phyloP scores from a whole-genome alignment of 345 rosid genomes.

The Citrus sp. region DNA sequence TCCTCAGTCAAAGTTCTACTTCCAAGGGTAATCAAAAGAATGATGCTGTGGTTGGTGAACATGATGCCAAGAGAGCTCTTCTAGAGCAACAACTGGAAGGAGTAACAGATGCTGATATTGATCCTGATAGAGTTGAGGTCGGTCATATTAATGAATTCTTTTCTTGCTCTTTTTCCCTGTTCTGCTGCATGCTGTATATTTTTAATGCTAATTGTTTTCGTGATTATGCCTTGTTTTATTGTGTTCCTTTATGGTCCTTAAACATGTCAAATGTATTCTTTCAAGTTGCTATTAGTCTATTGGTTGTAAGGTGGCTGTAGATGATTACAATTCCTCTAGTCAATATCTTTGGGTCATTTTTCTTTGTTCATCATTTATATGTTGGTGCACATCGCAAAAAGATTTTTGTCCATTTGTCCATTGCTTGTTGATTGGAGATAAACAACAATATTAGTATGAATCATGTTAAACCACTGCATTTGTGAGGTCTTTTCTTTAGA shows the following conservation, averaged over 20 bases:
- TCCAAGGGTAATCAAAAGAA: slow-evolving; percentile 34
- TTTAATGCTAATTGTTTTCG: not conserved
- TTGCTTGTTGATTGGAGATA: not conserved
- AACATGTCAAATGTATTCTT: not conserved
- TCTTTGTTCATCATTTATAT: not conserved
- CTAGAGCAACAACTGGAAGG: slow-evolving; percentile 69
- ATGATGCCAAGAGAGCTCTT: slow-evolving; percentile 55
- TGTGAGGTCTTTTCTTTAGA: not conserved
- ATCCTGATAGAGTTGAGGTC: slow-evolving; percentile 87
- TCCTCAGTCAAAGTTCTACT: slow-evolving; percentile 43
- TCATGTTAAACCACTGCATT: not conserved
- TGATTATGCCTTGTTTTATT: not conserved
- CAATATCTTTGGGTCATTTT: not conserved
- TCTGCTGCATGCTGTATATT: not conserved
- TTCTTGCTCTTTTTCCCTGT: not conserved
- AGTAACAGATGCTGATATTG: slow-evolving; percentile 50
- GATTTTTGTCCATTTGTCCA: not conserved
- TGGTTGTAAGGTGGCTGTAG: not conserved
- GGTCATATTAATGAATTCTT: slow-evolving; percentile 1
- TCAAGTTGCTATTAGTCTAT: not conserved
- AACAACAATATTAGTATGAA: not conserved
- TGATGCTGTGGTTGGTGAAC: slow-evolving; percentile 45
- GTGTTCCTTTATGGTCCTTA: not conserved
- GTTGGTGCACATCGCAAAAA: not conserved
- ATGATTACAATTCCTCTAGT: not conserved